Percentiles rank a stretch among this genome's conserved stretches.
These are phyloP conservation scores for Borovskyia barvae DNA, from an alignment of 208 protist genomes.

Conservation along the genomic window DNA sequence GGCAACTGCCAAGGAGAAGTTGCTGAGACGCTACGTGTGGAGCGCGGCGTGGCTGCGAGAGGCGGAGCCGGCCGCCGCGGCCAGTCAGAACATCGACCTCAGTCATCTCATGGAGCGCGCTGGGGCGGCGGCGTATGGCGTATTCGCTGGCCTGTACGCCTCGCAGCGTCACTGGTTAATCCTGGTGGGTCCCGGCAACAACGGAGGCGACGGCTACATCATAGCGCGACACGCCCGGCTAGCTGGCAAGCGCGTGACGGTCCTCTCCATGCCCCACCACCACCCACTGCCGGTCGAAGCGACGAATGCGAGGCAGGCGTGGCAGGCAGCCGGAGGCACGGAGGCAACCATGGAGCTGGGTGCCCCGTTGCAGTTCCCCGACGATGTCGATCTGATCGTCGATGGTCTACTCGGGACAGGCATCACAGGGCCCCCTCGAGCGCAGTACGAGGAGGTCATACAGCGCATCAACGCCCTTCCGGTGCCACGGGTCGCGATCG, in stretches of 20 bases:
- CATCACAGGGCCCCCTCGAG: slow-evolving; percentile 52
- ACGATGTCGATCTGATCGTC: slow-evolving; percentile 66
- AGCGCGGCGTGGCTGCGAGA: slow-evolving; percentile 66
- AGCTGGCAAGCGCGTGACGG: slow-evolving; percentile 44
- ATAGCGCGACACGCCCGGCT: slow-evolving; percentile 55
- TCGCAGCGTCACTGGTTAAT: slow-evolving; percentile 58
- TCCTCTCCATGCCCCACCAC: slow-evolving; percentile 48
- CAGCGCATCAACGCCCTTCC: slow-evolving; percentile 43
- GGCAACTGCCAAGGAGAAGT: slow-evolving; percentile 16
- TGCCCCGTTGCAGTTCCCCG: slow-evolving; percentile 10
- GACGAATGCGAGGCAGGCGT: slow-evolving; percentile 34
- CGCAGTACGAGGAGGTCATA: slow-evolving; percentile 63
- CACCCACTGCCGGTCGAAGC: slow-evolving; percentile 66
- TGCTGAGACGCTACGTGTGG: slow-evolving; percentile 43
- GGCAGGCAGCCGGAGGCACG: slow-evolving; percentile 33
- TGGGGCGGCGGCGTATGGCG: slow-evolving; percentile 52
- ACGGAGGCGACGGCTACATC: slow-evolving; percentile 85
- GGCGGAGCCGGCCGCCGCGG: slow-evolving; percentile 58
- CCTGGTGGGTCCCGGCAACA: slow-evolving; percentile 81
- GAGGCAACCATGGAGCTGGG: slow-evolving; percentile 8
- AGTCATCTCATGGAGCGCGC: slow-evolving; percentile 70
- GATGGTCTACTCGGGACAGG: slow-evolving; percentile 84
- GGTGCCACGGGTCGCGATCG: slow-evolving; percentile 69
- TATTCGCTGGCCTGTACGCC: slow-evolving; percentile 36
- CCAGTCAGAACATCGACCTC: slow-evolving; percentile 48